These are phyloP conservation scores for Phytopythium ostracodes DNA, from an alignment of 352 stramenopile genomes.

Conservation along the genomic window DNA sequence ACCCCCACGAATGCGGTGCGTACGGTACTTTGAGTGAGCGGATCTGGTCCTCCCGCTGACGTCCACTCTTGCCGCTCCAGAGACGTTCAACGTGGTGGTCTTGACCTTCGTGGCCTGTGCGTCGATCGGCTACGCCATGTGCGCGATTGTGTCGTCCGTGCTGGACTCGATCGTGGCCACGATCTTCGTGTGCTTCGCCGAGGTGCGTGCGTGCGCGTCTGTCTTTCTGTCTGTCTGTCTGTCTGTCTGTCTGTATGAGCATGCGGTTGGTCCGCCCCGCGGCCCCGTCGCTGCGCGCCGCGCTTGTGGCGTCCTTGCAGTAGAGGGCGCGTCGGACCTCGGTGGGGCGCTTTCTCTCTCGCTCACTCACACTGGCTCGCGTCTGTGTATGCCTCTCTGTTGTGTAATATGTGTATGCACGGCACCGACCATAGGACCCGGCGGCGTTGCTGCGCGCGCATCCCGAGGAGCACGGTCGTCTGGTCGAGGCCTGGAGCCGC, in stretches of 20 bases:
- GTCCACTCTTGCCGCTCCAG: conserved; percentile 16
- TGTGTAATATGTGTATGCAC: no score
- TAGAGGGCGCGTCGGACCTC: background rate
- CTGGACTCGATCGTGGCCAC: conserved; percentile 82
- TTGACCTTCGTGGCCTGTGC: conserved; percentile 70
- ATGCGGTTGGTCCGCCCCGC: background rate
- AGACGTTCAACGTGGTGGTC: conserved; percentile 82
- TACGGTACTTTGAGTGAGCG: conserved; percentile 4
- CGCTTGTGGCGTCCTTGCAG: no score
- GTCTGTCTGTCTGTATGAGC: background rate
- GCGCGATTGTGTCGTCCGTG: conserved; percentile 76
- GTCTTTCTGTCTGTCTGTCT: background rate
- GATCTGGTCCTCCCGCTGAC: background rate
- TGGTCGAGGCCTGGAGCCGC: conserved; percentile 64
- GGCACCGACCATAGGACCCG: conserved; percentile 48
- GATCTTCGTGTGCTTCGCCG: conserved; percentile 86
- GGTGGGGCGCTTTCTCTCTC: conserved; percentile 7
- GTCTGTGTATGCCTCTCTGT: no score
- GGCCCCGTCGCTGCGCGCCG: conserved; percentile 6
- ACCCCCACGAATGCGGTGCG: conserved; percentile 61
- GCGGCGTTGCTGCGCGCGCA: conserved; percentile 64
- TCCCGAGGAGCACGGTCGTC: conserved; percentile 63
- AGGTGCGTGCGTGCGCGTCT: conserved; percentile 39
- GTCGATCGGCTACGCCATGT: conserved; percentile 83
- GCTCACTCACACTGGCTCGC: conserved; percentile 5